Percentiles rank a stretch among this genome's conserved stretches.
Conservation (phyloP, 495 filamentous ascomycete species). For the Trichoderma erinaceum region DNA sequence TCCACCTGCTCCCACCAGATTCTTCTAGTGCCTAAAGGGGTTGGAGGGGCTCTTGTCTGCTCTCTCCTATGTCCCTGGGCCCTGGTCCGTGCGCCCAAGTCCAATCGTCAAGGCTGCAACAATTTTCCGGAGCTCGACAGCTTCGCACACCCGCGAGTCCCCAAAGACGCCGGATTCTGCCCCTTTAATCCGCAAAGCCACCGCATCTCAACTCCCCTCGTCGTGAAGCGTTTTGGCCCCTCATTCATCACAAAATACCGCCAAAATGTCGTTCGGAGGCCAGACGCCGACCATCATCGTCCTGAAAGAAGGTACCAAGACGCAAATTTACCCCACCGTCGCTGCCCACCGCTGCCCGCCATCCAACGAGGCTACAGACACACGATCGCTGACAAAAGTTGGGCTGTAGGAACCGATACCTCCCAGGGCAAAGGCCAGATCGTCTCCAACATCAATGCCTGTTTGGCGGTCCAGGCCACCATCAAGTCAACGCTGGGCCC, state of each 20-base stretch:
- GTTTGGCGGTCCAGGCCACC: slow-evolving; percentile 91
- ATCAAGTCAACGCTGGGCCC: slow-evolving; percentile 95
- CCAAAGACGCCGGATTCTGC: slow-evolving; percentile 6
- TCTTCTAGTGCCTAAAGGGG: slow-evolving; percentile 12
- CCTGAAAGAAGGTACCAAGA: slow-evolving; percentile 82
- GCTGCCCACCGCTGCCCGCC: slow-evolving; percentile 13
- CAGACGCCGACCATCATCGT: slow-evolving; percentile 98
- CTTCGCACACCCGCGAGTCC: not conserved
- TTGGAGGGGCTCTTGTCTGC: not conserved
- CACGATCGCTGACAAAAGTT: slow-evolving; percentile 22
- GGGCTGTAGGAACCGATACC: slow-evolving; percentile 75
- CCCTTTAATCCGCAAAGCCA: slow-evolving; percentile 12
- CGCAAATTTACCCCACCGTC: slow-evolving; percentile 27
- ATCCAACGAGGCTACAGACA: slow-evolving; percentile 18
- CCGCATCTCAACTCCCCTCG: not conserved
- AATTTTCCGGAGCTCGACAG: slow-evolving; percentile 16
- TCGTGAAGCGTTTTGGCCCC: slow-evolving; percentile 10
- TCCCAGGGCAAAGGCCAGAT: slow-evolving; percentile 97
- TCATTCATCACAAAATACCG: not conserved
- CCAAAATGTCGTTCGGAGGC: slow-evolving; percentile 88
- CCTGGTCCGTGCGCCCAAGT: slow-evolving; percentile 10
- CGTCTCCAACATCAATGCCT: slow-evolving; percentile 97
- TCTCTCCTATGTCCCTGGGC: not conserved
- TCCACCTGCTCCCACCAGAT: not conserved
- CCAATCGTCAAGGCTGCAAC: slow-evolving; percentile 14